Percentiles rank a stretch among this genome's conserved stretches.
Conservation (phyloP, 139 green algal genomes). For the Closterium sp. region DNA sequence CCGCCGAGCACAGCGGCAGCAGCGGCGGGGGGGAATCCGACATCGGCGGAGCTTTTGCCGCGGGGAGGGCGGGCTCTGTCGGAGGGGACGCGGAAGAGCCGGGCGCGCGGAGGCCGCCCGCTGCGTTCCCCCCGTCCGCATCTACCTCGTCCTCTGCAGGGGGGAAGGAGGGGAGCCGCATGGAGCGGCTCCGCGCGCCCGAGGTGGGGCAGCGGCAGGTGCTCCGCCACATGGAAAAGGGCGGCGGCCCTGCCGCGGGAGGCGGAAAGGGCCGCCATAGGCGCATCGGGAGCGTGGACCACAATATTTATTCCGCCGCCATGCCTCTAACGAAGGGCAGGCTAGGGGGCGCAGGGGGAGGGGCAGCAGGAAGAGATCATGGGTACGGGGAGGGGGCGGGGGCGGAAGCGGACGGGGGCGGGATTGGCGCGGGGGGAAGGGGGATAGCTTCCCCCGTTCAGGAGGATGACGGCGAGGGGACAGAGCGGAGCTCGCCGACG, state of each 20-base stretch:
- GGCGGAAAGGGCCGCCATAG: not conserved
- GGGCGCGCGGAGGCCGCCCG: not conserved
- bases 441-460: not conserved
- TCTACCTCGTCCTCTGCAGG: not conserved
- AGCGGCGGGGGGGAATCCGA: not conserved
- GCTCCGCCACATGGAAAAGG: not conserved
- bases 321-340: not conserved
- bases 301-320: not conserved
- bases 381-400: not conserved
- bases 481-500: not conserved
- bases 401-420: not conserved
- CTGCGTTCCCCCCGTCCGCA: not conserved
- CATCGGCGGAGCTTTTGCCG: not conserved
- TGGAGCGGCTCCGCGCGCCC: not conserved
- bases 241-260: not conserved
- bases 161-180: not conserved
- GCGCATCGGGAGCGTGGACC: not conserved
- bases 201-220: not conserved
- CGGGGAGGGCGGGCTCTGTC: not conserved
- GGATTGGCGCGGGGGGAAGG: not conserved
- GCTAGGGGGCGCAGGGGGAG: not conserved
- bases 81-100: not conserved
- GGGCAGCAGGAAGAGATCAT: not conserved
- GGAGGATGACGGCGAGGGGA: constrained; percentile 3
- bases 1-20: not conserved